Base-by-base conservation (phyloP, 768 basidiomycete species). In the Hypsizygus marmoreus region DNA sequence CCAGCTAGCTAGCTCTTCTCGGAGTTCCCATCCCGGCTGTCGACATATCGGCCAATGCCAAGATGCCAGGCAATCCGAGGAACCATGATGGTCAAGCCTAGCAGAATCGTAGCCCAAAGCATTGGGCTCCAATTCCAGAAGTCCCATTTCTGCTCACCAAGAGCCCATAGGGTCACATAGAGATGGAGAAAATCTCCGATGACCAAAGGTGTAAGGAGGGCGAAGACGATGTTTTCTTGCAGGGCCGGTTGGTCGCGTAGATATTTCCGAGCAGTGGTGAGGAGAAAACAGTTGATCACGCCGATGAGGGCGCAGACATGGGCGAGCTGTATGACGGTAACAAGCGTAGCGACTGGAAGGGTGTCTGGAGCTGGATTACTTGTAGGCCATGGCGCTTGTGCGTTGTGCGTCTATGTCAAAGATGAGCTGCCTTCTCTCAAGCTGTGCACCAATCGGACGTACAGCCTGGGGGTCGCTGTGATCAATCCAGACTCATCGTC, bases 301-400 rank as follows among this genome's bases (percentile, higher is more conserved):
- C 88, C 88, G 52, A 90, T 63, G 20, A 91, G 80, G 30, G 80
- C 85, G 54, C 86, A 88, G 40, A 86, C 86, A 54, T 90, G 84
- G 1, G 83, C 86, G 42, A 91, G 82, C 58, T 91, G 88, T 35
- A 86, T 65, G 49, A 87, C 68, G 1, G 86, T 87, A 38, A 90
- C 84, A 17, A 79, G 62, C 10, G 87, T 82, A 1, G 88, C 87
- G 25, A 58, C 73, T 1, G 83, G 80, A 13, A 88, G 70, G 24
- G 58, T 67, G 25, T 65, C 56, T 12, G 79, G 77, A 26, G 85
- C 80, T 5, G 68, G 59, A 31, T 53, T 66, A 45, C 67, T 64
- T 17, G 63, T 38, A 17, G 81, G 74, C 88, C 88, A 89, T 19
- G 88, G 86, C 2, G 88, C 88, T 65, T 90, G 88, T 34, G 74